Base-by-base conservation (phyloP, 2,329 filamentous ascomycete species). In the Diaporthe helianthi region DNA sequence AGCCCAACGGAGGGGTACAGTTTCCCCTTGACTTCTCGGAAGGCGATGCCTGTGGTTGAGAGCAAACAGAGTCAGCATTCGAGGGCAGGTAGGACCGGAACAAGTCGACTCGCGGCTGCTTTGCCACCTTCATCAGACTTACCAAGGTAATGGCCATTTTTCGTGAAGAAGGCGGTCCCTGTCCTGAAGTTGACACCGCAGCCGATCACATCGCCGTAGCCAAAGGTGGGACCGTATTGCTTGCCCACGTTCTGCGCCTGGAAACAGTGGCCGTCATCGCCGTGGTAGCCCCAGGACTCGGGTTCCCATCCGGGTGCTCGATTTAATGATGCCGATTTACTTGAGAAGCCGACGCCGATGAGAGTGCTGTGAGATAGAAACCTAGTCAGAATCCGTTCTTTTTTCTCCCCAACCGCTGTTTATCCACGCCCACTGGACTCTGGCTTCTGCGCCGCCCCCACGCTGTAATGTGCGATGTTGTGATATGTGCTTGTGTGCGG, bases 1-100 rank as follows among this genome's bases (percentile, higher is more conserved):
- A 92, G 81, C n/a, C 89, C 89, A 29, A 92, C 81, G 0, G 85
- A 83, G 24, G 89, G 89, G 76, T 90, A 94, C n/a, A 93, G 78
- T 76, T 87, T 87, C 13, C 87, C 85, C 71, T 84, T 82, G 63
- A 93, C 83, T 72, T 93, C 89, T 58, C 86, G 83, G 76, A 94
- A 94, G 13, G 92, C 92, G 63, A 82, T 86, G 33, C 90, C 94
- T 93, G 74, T 15, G 64, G 53, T 9, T 24, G 49, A 41, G 12
- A 61, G 12, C 36, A 55, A 41, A 49, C 71, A 55, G 22, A 64
- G 72, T 80, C 67, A 81, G 74, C 49, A 65, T 52, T 33, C n/a
- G 22, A 17, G 52, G 61, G 67, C 33, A 69, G 38, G 31, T 55
- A 65, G 13, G 9, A 60, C 41, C 52, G 49, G 24, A 17, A 4